These are phyloP conservation scores for Tetracladium setigerum DNA, from an alignment of 495 filamentous ascomycete species.

Conservation along the genomic window DNA sequence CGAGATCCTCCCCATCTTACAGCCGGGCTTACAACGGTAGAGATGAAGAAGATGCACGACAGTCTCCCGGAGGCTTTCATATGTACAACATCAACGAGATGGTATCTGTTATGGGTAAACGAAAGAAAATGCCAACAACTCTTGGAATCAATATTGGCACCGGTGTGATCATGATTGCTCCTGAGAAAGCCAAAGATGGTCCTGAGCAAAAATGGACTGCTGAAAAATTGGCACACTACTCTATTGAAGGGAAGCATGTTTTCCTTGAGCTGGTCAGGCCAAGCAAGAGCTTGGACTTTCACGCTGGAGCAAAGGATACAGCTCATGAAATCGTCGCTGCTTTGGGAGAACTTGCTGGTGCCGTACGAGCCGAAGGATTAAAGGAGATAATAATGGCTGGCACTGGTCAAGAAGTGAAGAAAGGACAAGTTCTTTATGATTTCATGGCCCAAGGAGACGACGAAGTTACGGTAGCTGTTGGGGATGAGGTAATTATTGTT, in stretches of 20 bases:
- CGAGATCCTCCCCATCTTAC: conserved; percentile 52
- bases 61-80: conserved; percentile 68
- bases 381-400: conserved; percentile 80
- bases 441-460: conserved; percentile 96
- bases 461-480: conserved; percentile 85
- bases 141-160: conserved; percentile 83
- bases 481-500: conserved; percentile 84
- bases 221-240: conserved; percentile 89
- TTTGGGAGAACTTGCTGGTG: conserved; percentile 84
- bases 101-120: conserved; percentile 87
- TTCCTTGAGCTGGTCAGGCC: conserved; percentile 89
- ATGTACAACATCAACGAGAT: conserved; percentile 97
- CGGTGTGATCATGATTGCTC: conserved; percentile 83
- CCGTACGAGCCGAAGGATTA: conserved; percentile 73
- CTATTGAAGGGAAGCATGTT: conserved; percentile 95
- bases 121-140: conserved; percentile 95
- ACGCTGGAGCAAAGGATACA: conserved; percentile 95
- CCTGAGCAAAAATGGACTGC: conserved; percentile 87
- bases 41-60: conserved; percentile 21
- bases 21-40: conserved; percentile 40
- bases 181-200: conserved; percentile 71
- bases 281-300: conserved; percentile 90
- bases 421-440: conserved; percentile 84
- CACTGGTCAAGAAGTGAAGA: conserved; percentile 56
- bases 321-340: conserved; percentile 85